phyloP scores from a whole-genome alignment of 768 basidiomycete genomes.

The Lactifluus rugatus region DNA sequence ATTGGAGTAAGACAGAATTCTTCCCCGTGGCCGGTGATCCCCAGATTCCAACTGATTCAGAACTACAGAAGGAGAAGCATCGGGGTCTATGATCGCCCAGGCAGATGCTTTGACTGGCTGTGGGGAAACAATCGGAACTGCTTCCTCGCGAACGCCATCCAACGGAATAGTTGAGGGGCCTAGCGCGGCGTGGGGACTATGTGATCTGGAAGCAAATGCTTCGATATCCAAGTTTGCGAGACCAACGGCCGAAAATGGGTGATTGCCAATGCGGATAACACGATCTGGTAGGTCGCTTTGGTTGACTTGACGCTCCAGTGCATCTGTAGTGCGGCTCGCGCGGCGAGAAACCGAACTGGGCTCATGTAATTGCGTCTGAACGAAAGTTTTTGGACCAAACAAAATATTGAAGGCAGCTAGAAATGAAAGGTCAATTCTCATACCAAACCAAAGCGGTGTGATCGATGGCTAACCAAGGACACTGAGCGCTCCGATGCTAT shows the following conservation, averaged over 20 bases:
- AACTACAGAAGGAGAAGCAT: neutral
- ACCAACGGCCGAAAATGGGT: neutral
- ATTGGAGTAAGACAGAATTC: constrained; percentile 12
- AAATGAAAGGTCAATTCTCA: neutral
- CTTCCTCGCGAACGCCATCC: neutral
- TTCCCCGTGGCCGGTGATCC: neutral
- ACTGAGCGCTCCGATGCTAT: constrained; percentile 32
- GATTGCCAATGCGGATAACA: neutral
- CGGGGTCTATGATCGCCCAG: neutral
- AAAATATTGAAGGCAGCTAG: constrained; percentile 20
- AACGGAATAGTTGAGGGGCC: neutral
- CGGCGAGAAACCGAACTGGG: neutral
- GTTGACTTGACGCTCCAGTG: neutral
- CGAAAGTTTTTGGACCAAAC: neutral
- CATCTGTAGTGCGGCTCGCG: neutral
- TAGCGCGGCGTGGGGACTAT: neutral
- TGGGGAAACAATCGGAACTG: neutral
- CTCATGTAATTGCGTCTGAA: neutral
- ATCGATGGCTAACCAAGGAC: constrained; percentile 31
- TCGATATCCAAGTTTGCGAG: neutral
- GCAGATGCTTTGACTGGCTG: neutral
- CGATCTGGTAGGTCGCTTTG: neutral
- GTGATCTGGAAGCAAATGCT: neutral
- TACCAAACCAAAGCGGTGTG: neutral
- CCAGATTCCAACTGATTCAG: neutral